These are phyloP conservation scores for Wakefieldia striispora DNA, from an alignment of 768 basidiomycete genomes.

Conservation along the genomic window DNA sequence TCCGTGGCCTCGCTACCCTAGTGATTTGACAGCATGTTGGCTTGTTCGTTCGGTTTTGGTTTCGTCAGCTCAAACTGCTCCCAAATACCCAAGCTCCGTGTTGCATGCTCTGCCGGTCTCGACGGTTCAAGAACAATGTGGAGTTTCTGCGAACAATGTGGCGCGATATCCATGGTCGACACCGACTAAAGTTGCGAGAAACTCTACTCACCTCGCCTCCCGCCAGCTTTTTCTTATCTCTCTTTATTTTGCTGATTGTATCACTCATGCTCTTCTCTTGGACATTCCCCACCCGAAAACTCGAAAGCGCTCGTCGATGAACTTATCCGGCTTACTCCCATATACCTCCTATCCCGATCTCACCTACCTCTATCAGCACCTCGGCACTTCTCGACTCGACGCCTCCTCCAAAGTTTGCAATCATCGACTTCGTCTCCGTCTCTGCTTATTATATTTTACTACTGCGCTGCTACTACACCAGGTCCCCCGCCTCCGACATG, in stretches of 20 bases:
- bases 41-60: conserved; percentile 10
- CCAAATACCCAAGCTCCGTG: conserved; percentile 79
- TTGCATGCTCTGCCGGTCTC: conserved; percentile 69
- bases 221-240: conserved; percentile 23
- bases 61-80: conserved; percentile 58
- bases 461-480: conserved; percentile 21
- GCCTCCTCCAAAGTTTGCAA: conserved; percentile 17
- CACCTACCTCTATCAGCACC: conserved; percentile 10
- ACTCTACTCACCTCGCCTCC: conserved; percentile 3
- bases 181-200: conserved; percentile 45
- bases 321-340: conserved; percentile 16
- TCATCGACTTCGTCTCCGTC: conserved; percentile 15
- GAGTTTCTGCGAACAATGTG: conserved; percentile 86
- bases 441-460: conserved; percentile 16
- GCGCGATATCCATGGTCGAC: conserved; percentile 87
- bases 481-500: conserved; percentile 20
- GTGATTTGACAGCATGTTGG: conserved; percentile 12
- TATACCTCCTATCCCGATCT: conserved; percentile 10
- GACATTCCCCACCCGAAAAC: conserved; percentile 24
- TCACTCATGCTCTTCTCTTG: conserved; percentile 25
- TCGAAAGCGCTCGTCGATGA: conserved; percentile 23
- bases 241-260: conserved; percentile 33
- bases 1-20: neutral
- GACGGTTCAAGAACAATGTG: conserved; percentile 77
- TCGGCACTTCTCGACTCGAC: conserved; percentile 23